Evolutionary conservation across 1,284 basidiomycete species (phyloP), one percentile per base, ranked within the genome.

Genomic region (Trichosporon asahii): DNA sequence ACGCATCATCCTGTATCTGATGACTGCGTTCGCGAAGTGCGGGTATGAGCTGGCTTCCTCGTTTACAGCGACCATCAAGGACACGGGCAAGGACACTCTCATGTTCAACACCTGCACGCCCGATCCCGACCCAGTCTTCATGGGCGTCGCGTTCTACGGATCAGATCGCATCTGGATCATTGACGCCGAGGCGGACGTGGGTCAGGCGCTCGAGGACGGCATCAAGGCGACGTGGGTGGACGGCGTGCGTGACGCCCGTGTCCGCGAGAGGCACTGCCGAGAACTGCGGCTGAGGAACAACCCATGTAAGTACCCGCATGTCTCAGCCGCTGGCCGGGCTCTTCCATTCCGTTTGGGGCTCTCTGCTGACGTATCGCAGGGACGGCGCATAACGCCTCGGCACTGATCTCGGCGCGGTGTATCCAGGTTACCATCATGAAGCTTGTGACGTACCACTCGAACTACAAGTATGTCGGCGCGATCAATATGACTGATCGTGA

Each of bases 111-210:
- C 64, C 14, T 74, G 74, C 53, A 75, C 76, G 37, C 79, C 79
- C 6, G 81, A 82, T 66, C 80, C 81, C 1, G 79, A 82, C 33
- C 79, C 81, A 1, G 73, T 80, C 31, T 80, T 82, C 75, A 80
- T 82, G 69, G 76, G 76, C 1, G 78, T 82, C 1, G 78, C 76
- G 0, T 82, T 81, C 72, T 76, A 81, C 73, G 78, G 76, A 11
- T 68, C 68, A 60, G 81, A 82, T 69, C 66, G 79, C 40, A 76
- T 82, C 55, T 82, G 80, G 80, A 80, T 82, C 66, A 82, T 82
- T 64, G 81, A 82, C 66, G 79, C 81, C 27, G 79, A 80, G 63
- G 79, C 79, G 2, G 81, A 82, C 44, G 77, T 82, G 6, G 81
- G 81, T 18, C 73, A 79, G 64, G 76, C 77, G 1, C 69, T 82